These are phyloP conservation scores for Lactarius indigo DNA, from an alignment of 768 basidiomycete species.

Conservation along the genomic window DNA sequence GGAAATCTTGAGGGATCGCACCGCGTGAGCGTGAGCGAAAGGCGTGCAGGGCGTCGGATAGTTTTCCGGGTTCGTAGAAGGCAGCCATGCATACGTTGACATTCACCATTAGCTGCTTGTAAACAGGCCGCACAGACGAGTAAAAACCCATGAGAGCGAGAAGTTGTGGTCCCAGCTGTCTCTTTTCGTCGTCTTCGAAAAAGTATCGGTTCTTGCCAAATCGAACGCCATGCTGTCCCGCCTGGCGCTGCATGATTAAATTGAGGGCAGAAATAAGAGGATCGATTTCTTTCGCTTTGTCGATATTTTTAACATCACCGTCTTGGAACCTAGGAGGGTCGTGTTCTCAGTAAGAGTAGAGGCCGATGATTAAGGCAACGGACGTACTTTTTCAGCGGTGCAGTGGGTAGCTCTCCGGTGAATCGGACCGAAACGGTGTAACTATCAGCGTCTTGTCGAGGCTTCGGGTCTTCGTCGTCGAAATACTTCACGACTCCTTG, in stretches of 20 bases:
- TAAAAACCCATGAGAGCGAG: constrained; percentile 49
- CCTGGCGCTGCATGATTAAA: constrained; percentile 54
- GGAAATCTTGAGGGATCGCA: constrained; percentile 47
- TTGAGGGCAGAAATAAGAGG: constrained; percentile 65
- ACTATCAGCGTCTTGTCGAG: constrained; percentile 37
- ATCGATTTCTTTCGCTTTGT: constrained; percentile 45
- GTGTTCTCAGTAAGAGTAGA: neutral
- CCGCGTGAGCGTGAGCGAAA: constrained; percentile 43
- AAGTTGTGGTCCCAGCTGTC: constrained; percentile 37
- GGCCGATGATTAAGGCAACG: neutral
- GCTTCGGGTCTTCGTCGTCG: constrained; percentile 39
- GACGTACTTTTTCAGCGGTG: constrained; percentile 36
- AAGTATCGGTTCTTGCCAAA: constrained; percentile 68
- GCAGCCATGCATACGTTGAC: constrained; percentile 53
- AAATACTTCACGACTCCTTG: constrained; percentile 33
- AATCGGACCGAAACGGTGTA: constrained; percentile 40
- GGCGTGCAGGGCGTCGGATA: constrained; percentile 53
- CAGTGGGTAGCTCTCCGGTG: constrained; percentile 32
- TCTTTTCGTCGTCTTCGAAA: constrained; percentile 37
- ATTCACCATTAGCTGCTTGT: constrained; percentile 51
- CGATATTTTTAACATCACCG: constrained; percentile 51
- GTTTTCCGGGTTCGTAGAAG: constrained; percentile 56
- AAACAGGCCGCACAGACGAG: constrained; percentile 47
- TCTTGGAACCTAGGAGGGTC: constrained; percentile 49
- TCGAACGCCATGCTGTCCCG: constrained; percentile 52